A percentile compares a stretch with the other conserved stretches of the same genome.
phyloP scores from a whole-genome alignment of 495 filamentous ascomycete genomes.

The Daldinia grandis region DNA sequence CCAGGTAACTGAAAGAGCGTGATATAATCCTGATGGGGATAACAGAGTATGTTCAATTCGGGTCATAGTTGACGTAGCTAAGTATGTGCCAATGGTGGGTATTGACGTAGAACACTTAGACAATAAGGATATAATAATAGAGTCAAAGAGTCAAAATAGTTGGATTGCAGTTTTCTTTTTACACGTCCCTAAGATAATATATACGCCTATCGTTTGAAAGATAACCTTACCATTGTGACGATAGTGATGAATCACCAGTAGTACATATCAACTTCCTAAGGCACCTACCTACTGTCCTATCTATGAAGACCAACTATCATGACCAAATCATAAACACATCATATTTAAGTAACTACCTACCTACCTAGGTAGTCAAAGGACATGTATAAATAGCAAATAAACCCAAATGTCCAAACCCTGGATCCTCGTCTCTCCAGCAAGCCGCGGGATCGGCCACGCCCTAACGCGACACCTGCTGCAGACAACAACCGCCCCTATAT shows the following conservation, averaged over 20 bases:
- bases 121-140: not conserved
- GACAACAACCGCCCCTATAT: conserved; percentile 70
- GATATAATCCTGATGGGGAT: too few relatives aligned
- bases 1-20: too few relatives aligned
- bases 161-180: not conserved
- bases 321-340: not conserved
- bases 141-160: not conserved
- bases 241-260: conserved; percentile 17
- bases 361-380: not conserved
- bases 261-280: not conserved
- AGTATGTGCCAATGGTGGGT: too few relatives aligned
- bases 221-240: not conserved
- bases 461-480: conserved; percentile 72
- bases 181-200: not conserved
- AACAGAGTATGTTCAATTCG: too few relatives aligned
- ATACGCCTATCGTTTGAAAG: not conserved
- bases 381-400: not conserved
- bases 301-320: not conserved
- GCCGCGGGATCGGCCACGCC: conserved; percentile 77
- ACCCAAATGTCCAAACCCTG: conserved; percentile 49
- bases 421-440: conserved; percentile 68
- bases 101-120: too few relatives aligned
- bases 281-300: too few relatives aligned
- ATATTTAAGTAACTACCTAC: too few relatives aligned
- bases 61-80: too few relatives aligned